Percentiles rank a stretch among this genome's conserved stretches.
Conservation (phyloP, 2,329 filamentous ascomycete genomes). For the Neospermospora avenae region DNA sequence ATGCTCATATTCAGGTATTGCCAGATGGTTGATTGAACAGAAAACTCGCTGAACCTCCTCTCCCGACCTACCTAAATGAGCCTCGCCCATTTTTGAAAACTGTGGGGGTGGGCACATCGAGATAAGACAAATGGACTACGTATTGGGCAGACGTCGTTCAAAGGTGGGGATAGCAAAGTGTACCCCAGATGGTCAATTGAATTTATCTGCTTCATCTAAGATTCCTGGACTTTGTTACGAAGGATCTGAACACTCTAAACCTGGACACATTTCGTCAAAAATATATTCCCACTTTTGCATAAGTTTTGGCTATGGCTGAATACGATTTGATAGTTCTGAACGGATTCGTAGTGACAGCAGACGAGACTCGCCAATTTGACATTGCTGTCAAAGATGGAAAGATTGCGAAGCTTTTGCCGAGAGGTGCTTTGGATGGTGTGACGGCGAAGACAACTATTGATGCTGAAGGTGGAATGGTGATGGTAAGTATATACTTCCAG, state of each 20-base stretch:
- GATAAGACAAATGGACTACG: neutral
- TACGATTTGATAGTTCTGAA: conserved; percentile 42
- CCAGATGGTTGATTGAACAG: no score
- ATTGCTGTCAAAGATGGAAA: conserved; percentile 43
- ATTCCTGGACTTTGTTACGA: neutral
- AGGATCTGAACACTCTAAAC: neutral
- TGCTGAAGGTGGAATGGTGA: conserved; percentile 45
- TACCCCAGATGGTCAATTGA: neutral
- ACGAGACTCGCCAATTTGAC: conserved; percentile 39
- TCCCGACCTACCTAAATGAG: no score
- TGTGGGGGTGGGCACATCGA: neutral
- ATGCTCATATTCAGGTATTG: no score
- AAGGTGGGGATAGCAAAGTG: conserved; percentile 11
- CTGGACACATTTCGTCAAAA: neutral
- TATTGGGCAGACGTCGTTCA: conserved; percentile 7
- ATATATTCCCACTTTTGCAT: neutral
- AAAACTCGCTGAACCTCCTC: no score
- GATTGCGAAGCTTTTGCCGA: conserved; percentile 37
- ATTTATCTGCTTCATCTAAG: neutral
- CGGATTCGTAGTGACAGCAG: conserved; percentile 41
- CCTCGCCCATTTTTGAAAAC: neutral
- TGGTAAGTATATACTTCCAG: conserved; percentile 28
- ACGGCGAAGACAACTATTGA: conserved; percentile 36
- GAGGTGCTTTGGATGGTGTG: conserved; percentile 33
- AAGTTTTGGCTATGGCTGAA: conserved; percentile 17